These are phyloP conservation scores for Cudoniella acicularis DNA, from an alignment of 495 filamentous ascomycete species.

Conservation along the genomic window DNA sequence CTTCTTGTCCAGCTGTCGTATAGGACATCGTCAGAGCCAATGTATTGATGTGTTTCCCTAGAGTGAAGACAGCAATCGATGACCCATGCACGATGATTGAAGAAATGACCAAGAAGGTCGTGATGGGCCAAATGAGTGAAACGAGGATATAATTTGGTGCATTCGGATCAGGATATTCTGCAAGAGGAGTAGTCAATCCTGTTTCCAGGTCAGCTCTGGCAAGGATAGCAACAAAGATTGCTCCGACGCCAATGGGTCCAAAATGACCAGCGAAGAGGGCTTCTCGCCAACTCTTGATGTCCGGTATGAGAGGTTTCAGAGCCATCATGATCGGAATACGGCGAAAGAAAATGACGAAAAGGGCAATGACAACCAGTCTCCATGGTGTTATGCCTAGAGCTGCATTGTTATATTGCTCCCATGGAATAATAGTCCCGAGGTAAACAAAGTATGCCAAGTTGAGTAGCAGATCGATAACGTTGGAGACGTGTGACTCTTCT, in stretches of 20 bases:
- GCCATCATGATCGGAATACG: conserved; percentile 94
- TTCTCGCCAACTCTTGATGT: conserved; percentile 98
- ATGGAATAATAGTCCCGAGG: conserved; percentile 94
- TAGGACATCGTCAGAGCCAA: conserved; percentile 94
- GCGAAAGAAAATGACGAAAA: conserved; percentile 93
- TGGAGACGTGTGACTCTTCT: conserved; percentile 96
- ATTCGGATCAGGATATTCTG: conserved; percentile 49
- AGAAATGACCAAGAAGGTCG: conserved; percentile 86
- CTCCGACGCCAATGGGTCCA: conserved; percentile 95
- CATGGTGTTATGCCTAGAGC: conserved; percentile 74
- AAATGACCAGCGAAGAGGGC: conserved; percentile 98
- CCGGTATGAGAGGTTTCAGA: conserved; percentile 90
- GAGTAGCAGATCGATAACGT: conserved; percentile 96
- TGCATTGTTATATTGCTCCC: conserved; percentile 76
- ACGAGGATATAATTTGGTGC: conserved; percentile 64
- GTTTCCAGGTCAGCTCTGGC: conserved; percentile 84
- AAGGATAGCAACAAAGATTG: conserved; percentile 91
- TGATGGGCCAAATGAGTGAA: conserved; percentile 90
- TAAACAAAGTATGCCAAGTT: conserved; percentile 99
- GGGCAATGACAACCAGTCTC: conserved; percentile 81
- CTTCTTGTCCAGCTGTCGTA: conserved; percentile 81
- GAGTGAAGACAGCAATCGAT: conserved; percentile 95
- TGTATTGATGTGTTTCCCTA: conserved; percentile 98
- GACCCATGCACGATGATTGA: conserved; percentile 97
- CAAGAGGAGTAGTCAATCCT: conserved; percentile 64